A percentile compares a stretch with the other conserved stretches of the same genome.
Conservation (phyloP, 371 early-diverging fungal genomes). For the Sporodiniella umbellata region DNA sequence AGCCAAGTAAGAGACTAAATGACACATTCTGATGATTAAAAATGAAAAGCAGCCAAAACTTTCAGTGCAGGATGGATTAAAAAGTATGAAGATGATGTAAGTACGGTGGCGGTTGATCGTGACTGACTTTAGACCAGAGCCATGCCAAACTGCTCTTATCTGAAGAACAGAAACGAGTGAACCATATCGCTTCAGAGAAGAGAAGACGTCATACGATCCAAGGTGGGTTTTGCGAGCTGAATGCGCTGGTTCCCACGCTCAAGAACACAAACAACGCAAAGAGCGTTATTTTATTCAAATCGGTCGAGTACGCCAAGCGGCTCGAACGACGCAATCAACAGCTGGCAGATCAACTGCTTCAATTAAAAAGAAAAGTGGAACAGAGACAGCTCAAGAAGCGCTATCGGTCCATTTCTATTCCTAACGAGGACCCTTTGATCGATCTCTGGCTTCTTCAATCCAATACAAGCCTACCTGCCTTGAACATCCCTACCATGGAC, state of each 20-base stretch:
- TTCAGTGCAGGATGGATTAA: neutral
- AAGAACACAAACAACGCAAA: conserved; percentile 47
- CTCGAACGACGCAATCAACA: conserved; percentile 37
- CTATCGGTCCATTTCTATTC: conserved; percentile 28
- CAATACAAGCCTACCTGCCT: conserved; percentile 11
- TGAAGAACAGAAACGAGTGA: conserved; percentile 77
- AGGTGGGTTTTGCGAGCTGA: conserved; percentile 74
- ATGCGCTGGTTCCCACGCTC: conserved; percentile 75
- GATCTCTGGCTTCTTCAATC: conserved; percentile 3
- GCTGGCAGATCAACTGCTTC: conserved; percentile 5
- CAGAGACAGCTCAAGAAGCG: conserved; percentile 3
- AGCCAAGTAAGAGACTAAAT: conserved; percentile 5
- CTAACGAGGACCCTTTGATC: conserved; percentile 9
- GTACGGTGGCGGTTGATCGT: conserved; percentile 1
- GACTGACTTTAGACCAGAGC: conserved; percentile 1
- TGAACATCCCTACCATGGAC: conserved; percentile 33
- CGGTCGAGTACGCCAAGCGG: conserved; percentile 39
- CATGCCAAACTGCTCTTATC: conserved; percentile 24
- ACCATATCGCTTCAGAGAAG: conserved; percentile 89
- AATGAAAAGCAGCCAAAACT: neutral
- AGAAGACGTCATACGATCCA: conserved; percentile 84
- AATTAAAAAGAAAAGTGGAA: conserved; percentile 6
- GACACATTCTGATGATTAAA: neutral
- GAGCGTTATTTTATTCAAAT: conserved; percentile 47
- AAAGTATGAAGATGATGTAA: too few species aligned